Percentiles rank a stretch among this genome's conserved stretches.
Conservation (phyloP, 306 rosid species). For the Vicia faba region DNA sequence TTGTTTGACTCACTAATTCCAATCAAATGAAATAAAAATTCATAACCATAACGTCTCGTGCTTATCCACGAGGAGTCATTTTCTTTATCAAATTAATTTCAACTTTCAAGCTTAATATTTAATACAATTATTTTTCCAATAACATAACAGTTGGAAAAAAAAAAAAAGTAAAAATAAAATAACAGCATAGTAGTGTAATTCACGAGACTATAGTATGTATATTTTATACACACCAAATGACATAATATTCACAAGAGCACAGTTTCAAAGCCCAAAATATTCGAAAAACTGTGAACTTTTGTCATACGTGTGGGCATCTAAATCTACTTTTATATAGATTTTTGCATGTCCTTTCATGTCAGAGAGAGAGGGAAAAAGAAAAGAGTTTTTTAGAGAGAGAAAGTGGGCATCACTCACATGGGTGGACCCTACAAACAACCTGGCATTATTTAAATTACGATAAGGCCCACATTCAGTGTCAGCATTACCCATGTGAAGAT, state of each 20-base stretch:
- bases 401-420: constrained; percentile 44
- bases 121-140: neutral
- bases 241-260: neutral
- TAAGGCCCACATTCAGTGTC: constrained; percentile 58
- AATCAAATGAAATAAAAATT: neutral
- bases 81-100: neutral
- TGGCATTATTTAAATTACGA: constrained; percentile 51
- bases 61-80: constrained; percentile 24
- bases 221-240: neutral
- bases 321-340: constrained; percentile 43
- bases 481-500: constrained; percentile 69
- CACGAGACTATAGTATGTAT: neutral
- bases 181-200: neutral
- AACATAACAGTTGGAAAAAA: constrained; percentile 28
- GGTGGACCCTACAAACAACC: constrained; percentile 50
- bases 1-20: neutral
- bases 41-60: constrained; percentile 6
- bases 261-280: constrained; percentile 47
- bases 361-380: neutral
- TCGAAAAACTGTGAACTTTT: constrained; percentile 63
- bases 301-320: constrained; percentile 66
- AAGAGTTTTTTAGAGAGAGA: neutral
- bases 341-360: constrained; percentile 49
- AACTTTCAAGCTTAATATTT: neutral
- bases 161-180: neutral